Conservation (phyloP, 768 basidiomycete genomes). For the Naganishia randhawae region DNA sequence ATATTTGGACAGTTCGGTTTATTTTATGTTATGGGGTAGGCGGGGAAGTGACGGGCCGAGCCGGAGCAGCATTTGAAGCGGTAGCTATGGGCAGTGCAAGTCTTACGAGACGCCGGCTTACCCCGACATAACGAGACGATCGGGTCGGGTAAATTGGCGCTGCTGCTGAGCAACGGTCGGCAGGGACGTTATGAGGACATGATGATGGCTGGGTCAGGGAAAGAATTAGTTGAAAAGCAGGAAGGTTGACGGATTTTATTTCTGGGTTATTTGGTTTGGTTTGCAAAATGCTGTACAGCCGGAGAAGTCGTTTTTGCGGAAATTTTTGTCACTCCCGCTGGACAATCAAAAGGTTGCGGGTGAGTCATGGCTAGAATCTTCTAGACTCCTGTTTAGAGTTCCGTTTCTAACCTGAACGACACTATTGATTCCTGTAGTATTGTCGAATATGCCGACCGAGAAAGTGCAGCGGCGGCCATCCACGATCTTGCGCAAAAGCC, state of each 20-base stretch:
- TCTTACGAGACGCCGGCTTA: background rate
- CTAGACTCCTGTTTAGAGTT: no score
- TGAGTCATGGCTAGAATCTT: conserved; percentile 58
- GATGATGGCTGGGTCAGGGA: conserved; percentile 1
- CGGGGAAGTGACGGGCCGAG: background rate
- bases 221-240: conserved; percentile 14
- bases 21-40: conserved; percentile 36
- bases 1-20: conserved; percentile 55
- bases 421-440: conserved; percentile 60
- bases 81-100: background rate
- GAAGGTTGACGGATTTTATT: conserved; percentile 31
- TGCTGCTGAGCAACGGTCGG: background rate
- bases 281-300: conserved; percentile 54
- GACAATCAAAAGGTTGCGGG: conserved; percentile 99
- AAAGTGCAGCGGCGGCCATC: conserved; percentile 84
- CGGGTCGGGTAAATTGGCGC: background rate
- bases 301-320: conserved; percentile 99
- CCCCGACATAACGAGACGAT: no score
- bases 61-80: background rate
- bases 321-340: conserved; percentile 93
- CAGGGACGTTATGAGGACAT: background rate
- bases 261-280: conserved; percentile 26
- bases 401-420: background rate
- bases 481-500: conserved; percentile 83
- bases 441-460: conserved; percentile 85